These are phyloP conservation scores for Sanghuangporus sanghuang DNA, from an alignment of 1,284 basidiomycete species.

Conservation along the genomic window DNA sequence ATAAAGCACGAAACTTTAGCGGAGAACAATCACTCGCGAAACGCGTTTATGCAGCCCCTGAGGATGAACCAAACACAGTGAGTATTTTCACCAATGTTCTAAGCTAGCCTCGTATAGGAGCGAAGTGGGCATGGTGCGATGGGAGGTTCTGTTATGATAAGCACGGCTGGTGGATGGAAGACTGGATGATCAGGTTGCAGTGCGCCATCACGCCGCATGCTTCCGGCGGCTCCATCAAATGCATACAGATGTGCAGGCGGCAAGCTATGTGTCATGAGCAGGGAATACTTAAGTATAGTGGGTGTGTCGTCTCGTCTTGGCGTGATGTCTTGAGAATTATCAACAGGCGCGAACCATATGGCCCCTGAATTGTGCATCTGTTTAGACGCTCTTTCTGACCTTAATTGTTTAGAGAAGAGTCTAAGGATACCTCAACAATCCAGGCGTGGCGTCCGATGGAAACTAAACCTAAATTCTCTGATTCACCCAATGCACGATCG, in stretches of 20 bases:
- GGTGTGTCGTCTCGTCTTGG: too few species aligned
- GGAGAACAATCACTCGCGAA: background rate
- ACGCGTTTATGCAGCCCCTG: background rate
- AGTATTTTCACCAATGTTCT: background rate
- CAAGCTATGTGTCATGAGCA: too few species aligned
- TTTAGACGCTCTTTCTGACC: background rate
- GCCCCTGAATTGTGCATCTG: too few species aligned
- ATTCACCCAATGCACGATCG: conserved; percentile 60
- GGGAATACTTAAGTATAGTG: too few species aligned
- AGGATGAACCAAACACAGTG: background rate
- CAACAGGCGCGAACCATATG: too few species aligned
- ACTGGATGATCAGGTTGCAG: too few species aligned
- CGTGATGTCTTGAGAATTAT: too few species aligned
- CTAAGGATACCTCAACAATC: background rate
- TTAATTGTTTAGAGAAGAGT: background rate
- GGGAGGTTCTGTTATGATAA: background rate
- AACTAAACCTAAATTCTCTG: conserved; percentile 23
- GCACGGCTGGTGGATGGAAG: background rate
- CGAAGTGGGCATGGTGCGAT: background rate
- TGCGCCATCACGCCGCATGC: too few species aligned
- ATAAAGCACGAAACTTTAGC: background rate
- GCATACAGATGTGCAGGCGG: too few species aligned
- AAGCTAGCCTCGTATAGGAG: too few species aligned
- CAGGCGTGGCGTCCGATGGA: background rate
- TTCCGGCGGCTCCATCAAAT: too few species aligned